Evolutionary conservation across 306 rosid genomes (phyloP).

Genomic region (Prunus mira): DNA sequence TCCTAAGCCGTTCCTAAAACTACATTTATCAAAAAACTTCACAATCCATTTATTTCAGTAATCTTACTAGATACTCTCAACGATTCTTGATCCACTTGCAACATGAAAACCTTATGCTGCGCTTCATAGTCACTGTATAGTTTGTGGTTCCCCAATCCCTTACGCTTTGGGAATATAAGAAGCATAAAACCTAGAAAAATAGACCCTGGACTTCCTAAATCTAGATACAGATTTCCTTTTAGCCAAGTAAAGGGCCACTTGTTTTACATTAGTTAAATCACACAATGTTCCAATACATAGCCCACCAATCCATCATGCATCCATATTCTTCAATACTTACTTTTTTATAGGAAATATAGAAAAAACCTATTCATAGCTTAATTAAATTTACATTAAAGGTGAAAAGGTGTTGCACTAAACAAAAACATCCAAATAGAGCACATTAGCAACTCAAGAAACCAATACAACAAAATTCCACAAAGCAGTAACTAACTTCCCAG

Average conservation of each 20-base stretch:
- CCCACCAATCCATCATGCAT: neutral
- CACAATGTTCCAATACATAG: neutral
- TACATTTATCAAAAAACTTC: neutral
- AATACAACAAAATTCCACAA: neutral
- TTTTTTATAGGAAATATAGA: neutral
- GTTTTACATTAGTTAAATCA: neutral
- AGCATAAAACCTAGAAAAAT: neutral
- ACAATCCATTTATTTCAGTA: neutral
- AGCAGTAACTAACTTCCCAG: neutral
- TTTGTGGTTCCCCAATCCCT: neutral
- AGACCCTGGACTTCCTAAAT: neutral
- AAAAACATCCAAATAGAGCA: neutral
- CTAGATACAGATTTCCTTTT: neutral
- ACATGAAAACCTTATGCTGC: neutral
- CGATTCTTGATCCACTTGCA: conserved; percentile 1
- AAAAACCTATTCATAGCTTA: neutral
- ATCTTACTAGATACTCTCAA: neutral
- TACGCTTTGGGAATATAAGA: neutral
- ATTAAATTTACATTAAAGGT: neutral
- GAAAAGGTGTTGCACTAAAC: neutral
- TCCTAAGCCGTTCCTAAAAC: neutral
- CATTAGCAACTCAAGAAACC: neutral
- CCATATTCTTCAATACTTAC: neutral
- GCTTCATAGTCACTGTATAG: neutral
- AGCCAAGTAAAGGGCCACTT: neutral